Evolutionary conservation across 2,329 filamentous ascomycete species (phyloP), one percentile per base, ranked within the genome.

Genomic region (Aureobasidium sp.): DNA sequence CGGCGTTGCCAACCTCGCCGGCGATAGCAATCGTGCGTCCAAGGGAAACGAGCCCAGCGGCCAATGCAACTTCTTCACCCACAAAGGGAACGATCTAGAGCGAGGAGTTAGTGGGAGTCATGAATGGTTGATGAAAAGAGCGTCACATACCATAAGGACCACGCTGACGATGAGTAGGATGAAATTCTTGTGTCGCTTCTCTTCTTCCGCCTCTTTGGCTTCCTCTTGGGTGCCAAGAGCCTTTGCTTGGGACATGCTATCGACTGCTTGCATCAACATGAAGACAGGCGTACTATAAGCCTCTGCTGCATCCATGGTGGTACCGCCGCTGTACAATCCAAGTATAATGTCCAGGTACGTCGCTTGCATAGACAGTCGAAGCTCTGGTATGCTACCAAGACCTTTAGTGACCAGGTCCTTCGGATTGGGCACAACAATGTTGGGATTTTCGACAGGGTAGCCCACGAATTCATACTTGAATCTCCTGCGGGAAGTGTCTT

Each of bases 121-220:
- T 27, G 29, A 11, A 39, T 59, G 15, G 27, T 58, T 20, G 5
- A 59, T 36, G 29, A 15, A 29, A 48, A 56, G 36, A 53, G 41
- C 31, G 60, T 25, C 27, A 59, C 59, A 12, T 48, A 64, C 59
- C 49, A 64, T 51, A 31, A 65, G 45, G 14, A 64, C 57, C 17
- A 65, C 62, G 37, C 64, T 64, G 44, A 65, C 37, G 51, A 65
- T 63, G 15, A 64, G 48, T 2, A 65, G 1, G 47, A 65, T 65
- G 55, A 63, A 58, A 36, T 65, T 44, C 56, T 63, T 64, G 3
- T 42, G 29, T 22, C 56, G 47, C 39, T 53, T 29, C 29, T 45
- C 62, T 59, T 65, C 64, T 15, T 57, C 57, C 25, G 42, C 45
- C 25, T 63, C 64, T 51, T 51, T n/a, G 36, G 62, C 41, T 41